Evolutionary conservation across 768 basidiomycete species (phyloP).

Genomic region (Calvatia gigantea): DNA sequence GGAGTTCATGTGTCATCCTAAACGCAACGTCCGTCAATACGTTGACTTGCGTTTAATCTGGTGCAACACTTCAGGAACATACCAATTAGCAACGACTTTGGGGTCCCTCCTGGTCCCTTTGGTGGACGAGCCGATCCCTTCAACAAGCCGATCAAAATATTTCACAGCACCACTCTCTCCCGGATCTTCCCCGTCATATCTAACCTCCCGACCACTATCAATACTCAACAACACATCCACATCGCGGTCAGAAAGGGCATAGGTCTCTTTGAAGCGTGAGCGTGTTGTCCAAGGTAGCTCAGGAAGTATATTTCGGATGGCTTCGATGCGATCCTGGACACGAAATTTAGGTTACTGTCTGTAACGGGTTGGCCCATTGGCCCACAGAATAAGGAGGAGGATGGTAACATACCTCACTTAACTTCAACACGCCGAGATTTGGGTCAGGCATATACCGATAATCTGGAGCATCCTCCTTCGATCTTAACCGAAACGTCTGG

Average conservation of each 20-base stretch:
- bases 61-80: conserved; percentile 16
- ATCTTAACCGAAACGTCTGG: conserved; percentile 78
- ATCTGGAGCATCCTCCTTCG: conserved; percentile 93
- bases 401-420: conserved; percentile 40
- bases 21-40: not conserved
- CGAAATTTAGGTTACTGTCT: not conserved
- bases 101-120: conserved; percentile 44
- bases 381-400: no score
- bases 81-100: conserved; percentile 85
- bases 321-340: conserved; percentile 56
- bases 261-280: conserved; percentile 46
- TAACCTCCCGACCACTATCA: conserved; percentile 61
- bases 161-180: conserved; percentile 40
- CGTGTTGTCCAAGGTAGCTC: conserved; percentile 70
- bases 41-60: not conserved
- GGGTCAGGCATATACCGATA: conserved; percentile 99
- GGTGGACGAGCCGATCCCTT: conserved; percentile 16
- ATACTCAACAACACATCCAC: conserved; percentile 73
- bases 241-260: conserved; percentile 56
- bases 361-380: no score
- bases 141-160: conserved; percentile 78
- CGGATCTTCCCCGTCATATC: conserved; percentile 50
- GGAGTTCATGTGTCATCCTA: conserved; percentile 87
- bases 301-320: conserved; percentile 55
- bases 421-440: conserved; percentile 74